Evolutionary conservation across 441 rosid genomes (phyloP), one percentile per base, ranked within the genome.

Genomic region (Isatis lusitanica): DNA sequence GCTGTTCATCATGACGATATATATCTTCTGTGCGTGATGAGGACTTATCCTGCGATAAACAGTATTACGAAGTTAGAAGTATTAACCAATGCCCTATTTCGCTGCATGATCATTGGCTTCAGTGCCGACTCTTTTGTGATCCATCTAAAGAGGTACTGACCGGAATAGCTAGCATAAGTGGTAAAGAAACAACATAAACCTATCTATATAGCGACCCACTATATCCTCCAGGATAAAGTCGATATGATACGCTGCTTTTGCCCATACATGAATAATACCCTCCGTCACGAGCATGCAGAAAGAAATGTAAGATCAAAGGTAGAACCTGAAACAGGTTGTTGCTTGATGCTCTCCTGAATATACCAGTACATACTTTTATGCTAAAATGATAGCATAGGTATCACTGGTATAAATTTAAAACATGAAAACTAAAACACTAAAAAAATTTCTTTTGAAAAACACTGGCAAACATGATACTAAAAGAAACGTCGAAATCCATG

Each of bases 31-130:
- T 79, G 38, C 68, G 88, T 63, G 87, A 82, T 30, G 92, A 81
- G 70, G 93, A 81, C 84, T 92, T 94, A 2, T 92, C 98, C 98
- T 94, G 92, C 78, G 71, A 85, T 83, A 53, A 79, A 85, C 83
- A 86, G 85, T 81, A 78, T 75, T 74, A 83, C 71, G 66, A 75
- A 78, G 79, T 78, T 84, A 74, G 79, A 85, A 70, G 70, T 73
- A 39, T 79, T 73, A 58, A 60, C 75, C 42, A 73, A 65, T 48
- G 73, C 74, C 46, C 40, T 61, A 28, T 64, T 75, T 63, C 35
- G 57, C 46, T 46, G 62, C 42, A 61, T 5, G 68, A 71, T 50
- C 62, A 63, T 7, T 5, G 11, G 52, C 58, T 53, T 53, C 28
- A 42, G 47, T 64, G 40, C 30, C 8, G 30, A 42, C 46, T 71